Conservation (phyloP, 129 eudicot genomes). For the Sambucus nigra region DNA sequence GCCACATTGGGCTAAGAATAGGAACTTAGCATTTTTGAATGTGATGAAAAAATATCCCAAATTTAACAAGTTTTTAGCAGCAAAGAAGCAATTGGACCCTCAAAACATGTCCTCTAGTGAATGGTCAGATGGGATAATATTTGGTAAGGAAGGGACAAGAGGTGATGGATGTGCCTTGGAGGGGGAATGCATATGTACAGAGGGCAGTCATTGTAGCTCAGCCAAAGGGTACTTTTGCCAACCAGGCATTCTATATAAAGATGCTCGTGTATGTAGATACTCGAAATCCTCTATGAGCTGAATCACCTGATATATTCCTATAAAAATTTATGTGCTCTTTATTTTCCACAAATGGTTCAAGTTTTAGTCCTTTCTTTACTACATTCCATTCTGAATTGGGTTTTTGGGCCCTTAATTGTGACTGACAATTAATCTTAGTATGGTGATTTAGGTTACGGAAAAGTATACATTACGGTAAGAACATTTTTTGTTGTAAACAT, state of each 20-base stretch:
- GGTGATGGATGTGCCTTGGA: conserved; percentile 83
- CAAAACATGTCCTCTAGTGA: conserved; percentile 50
- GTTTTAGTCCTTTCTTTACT: too few species aligned
- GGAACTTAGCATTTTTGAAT: conserved; percentile 50
- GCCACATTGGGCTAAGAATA: conserved; percentile 93
- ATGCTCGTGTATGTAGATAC: conserved; percentile 70
- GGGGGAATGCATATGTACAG: conserved; percentile 70
- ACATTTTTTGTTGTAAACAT: too few species aligned
- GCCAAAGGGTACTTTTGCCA: conserved; percentile 47
- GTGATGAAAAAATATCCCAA: conserved; percentile 34
- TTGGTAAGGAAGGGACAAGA: conserved; percentile 24
- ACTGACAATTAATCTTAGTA: too few species aligned
- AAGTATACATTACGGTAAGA: too few species aligned
- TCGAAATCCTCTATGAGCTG: conserved; percentile 21
- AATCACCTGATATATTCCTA: too few species aligned
- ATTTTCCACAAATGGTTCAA: too few species aligned
- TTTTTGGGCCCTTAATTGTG: too few species aligned
- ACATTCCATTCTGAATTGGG: too few species aligned
- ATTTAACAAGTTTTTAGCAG: conserved; percentile 38
- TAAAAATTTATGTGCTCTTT: too few species aligned
- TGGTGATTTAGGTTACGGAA: too few species aligned
- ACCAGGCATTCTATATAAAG: conserved; percentile 47
- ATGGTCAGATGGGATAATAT: conserved; percentile 64
- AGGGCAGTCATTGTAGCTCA: conserved; percentile 76
- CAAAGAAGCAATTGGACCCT: conserved; percentile 59